Conservation (phyloP, 352 stramenopile genomes). For the Ophiocytium majus region DNA sequence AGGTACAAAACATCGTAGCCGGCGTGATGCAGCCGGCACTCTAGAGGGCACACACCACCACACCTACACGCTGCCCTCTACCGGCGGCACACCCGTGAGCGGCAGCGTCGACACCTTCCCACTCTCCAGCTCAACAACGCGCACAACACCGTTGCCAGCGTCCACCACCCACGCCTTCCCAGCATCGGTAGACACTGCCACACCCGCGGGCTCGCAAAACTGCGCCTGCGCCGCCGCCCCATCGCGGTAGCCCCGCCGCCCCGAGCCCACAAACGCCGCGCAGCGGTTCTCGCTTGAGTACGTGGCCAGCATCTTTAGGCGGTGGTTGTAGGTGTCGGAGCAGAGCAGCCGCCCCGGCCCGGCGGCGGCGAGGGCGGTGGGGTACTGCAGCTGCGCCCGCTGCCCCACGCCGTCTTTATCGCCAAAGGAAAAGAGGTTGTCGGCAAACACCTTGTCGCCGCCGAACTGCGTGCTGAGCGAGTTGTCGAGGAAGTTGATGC, state of each 20-base stretch:
- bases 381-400: neutral
- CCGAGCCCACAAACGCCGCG: neutral
- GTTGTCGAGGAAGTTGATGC: slow-evolving; percentile 23
- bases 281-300: neutral
- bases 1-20: too few relatives aligned
- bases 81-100: neutral
- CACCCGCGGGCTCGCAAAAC: neutral
- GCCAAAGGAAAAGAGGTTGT: slow-evolving; percentile 1
- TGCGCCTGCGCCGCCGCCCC: neutral
- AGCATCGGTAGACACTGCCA: neutral
- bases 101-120: neutral
- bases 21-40: too few relatives aligned
- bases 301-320: neutral
- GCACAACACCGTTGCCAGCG: neutral
- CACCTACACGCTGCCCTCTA: neutral
- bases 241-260: neutral
- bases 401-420: neutral
- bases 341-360: neutral
- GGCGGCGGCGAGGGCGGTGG: neutral
- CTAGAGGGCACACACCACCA: too few relatives aligned
- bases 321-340: slow-evolving; percentile 16
- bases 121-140: neutral
- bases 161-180: slow-evolving; percentile 11
- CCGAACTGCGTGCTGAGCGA: slow-evolving; percentile 10
- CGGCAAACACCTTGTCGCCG: neutral